A percentile compares a stretch with the other conserved stretches of the same genome.
Evolutionary conservation across 176 grass and related monocot species (phyloP).

Genomic region (Carex scoparia): DNA sequence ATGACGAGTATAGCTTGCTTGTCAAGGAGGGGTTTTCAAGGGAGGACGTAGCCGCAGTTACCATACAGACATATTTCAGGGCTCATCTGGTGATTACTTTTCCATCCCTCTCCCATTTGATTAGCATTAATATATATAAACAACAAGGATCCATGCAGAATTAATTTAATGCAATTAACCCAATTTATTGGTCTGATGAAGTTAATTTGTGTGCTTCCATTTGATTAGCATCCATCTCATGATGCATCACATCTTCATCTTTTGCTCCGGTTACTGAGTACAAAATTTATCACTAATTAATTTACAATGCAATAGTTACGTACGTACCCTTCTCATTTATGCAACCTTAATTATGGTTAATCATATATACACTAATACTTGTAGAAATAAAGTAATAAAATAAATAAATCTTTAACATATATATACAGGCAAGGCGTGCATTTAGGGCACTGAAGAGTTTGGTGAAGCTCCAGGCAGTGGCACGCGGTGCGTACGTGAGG

Average conservation of each 20-base stretch:
- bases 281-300: not conserved
- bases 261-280: not conserved
- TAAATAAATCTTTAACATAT: not conserved
- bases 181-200: not conserved
- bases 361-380: not conserved
- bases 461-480: conserved; percentile 94
- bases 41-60: conserved; percentile 72
- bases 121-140: not conserved
- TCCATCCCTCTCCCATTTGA: not conserved
- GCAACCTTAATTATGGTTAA: not conserved
- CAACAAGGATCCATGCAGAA: not conserved
- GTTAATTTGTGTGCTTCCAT: no score
- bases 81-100: conserved; percentile 49
- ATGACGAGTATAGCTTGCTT: conserved; percentile 56
- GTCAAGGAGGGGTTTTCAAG: conserved; percentile 55
- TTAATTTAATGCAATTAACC: not conserved
- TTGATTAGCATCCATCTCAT: not conserved
- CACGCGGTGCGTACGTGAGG: conserved; percentile 72
- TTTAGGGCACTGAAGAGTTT: conserved; percentile 74
- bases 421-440: conserved; percentile 70
- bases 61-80: conserved; percentile 75
- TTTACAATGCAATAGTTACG: not conserved
- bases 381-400: not conserved
- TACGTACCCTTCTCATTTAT: not conserved
- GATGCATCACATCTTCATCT: not conserved